These are phyloP conservation scores for Cordia subcordata DNA, from an alignment of 257 asterid species.

Conservation along the genomic window DNA sequence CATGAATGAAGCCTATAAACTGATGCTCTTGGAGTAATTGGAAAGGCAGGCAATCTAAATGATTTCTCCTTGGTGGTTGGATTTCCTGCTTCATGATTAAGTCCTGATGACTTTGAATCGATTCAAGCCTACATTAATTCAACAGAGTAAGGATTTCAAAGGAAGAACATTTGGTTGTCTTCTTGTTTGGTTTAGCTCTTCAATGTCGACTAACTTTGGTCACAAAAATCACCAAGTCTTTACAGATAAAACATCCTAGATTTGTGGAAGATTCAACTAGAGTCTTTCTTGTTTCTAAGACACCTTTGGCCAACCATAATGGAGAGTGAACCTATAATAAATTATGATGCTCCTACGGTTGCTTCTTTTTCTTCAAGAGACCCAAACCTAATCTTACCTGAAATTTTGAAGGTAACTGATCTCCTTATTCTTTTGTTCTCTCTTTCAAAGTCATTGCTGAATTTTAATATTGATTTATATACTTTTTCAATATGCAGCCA, in stretches of 20 bases:
- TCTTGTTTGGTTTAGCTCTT: too few relatives aligned
- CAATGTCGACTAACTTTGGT: too few relatives aligned
- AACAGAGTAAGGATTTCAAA: constrained; percentile 8
- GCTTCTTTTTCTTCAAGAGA: constrained; percentile 21
- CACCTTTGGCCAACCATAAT: constrained; percentile 10
- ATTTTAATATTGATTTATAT: neutral
- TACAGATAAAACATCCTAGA: neutral
- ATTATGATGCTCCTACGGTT: constrained; percentile 5
- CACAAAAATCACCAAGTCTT: neutral
- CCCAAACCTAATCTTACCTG: constrained; percentile 4
- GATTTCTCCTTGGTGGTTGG: constrained; percentile 17
- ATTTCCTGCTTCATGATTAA: constrained; percentile 17
- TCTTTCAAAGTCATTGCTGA: neutral
- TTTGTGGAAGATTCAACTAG: too few relatives aligned
- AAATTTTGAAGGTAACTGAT: constrained; percentile 13
- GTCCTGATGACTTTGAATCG: neutral
- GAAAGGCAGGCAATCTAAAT: neutral
- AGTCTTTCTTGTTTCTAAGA: neutral
- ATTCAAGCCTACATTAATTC: constrained; percentile 8
- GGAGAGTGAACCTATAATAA: neutral
- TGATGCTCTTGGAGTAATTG: constrained; percentile 26
- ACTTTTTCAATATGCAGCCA: constrained; percentile 12
- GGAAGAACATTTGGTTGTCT: too few relatives aligned
- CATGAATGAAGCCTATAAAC: neutral
- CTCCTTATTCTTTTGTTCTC: too few relatives aligned